phyloP scores from a whole-genome alignment of 805 yeast species.

The Candida nonsorbophila region DNA sequence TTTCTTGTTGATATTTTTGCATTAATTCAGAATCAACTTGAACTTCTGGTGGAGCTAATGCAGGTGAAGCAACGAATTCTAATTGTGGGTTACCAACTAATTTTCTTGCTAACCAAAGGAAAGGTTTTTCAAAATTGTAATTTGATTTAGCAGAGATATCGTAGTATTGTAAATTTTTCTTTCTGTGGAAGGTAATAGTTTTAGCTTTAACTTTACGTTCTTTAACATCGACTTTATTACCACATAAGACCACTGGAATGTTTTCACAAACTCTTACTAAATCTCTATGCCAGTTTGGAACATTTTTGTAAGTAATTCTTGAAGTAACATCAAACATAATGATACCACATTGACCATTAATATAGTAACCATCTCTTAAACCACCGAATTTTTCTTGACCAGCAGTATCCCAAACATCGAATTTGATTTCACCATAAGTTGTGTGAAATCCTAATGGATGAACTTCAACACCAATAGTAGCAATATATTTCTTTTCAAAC shows the following conservation, averaged over 20 bases:
- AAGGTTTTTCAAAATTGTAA: slow-evolving; percentile 99
- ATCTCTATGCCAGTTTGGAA: slow-evolving; percentile 99
- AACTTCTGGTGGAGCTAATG: slow-evolving; percentile 99
- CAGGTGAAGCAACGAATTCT: slow-evolving; percentile 99
- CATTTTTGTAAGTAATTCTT: slow-evolving; percentile 98
- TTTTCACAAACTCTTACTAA: slow-evolving; percentile 99
- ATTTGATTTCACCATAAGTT: slow-evolving; percentile 96
- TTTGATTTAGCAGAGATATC: slow-evolving; percentile 99
- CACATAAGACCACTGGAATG: slow-evolving; percentile 98
- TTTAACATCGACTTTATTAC: slow-evolving; percentile 99
- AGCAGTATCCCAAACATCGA: slow-evolving; percentile 99
- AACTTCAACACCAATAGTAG: slow-evolving; percentile 99
- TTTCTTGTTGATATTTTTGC: slow-evolving; percentile 98
- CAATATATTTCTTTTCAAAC: slow-evolving; percentile 97
- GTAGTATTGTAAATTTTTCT: slow-evolving; percentile 99
- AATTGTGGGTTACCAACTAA: slow-evolving; percentile 96
- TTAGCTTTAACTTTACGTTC: slow-evolving; percentile 99
- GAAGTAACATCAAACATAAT: slow-evolving; percentile 99
- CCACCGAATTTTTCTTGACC: slow-evolving; percentile 99
- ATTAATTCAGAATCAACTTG: slow-evolving; percentile 93
- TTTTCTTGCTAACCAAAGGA: slow-evolving; percentile 99
- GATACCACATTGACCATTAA: slow-evolving; percentile 99
- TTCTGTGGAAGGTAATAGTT: slow-evolving; percentile 99
- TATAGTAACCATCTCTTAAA: slow-evolving; percentile 98
- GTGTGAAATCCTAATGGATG: slow-evolving; percentile 98